These are phyloP conservation scores for Atkinsonella hypoxylon DNA, from an alignment of 2,329 filamentous ascomycete genomes.

Conservation along the genomic window DNA sequence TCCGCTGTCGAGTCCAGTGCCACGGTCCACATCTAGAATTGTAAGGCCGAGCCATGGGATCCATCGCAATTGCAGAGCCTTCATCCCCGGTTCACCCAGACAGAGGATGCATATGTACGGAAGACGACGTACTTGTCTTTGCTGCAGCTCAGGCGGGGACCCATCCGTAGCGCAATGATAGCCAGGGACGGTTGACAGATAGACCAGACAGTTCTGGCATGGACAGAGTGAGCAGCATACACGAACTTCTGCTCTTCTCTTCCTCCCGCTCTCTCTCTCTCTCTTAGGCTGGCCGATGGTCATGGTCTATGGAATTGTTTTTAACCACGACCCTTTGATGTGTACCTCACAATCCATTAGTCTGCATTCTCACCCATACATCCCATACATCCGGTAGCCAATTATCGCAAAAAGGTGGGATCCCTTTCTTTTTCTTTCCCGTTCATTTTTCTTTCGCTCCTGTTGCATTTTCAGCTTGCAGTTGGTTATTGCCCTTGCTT, in stretches of 20 bases:
- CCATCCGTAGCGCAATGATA: too few relatives aligned
- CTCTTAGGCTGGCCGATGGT: background rate
- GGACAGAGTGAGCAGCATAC: too few relatives aligned
- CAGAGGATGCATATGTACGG: too few relatives aligned
- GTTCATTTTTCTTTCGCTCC: background rate
- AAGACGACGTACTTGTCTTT: too few relatives aligned
- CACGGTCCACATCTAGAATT: background rate
- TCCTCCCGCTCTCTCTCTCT: too few relatives aligned
- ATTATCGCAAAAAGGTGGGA: background rate
- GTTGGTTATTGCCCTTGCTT: too few relatives aligned
- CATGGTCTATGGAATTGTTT: background rate
- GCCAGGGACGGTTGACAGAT: too few relatives aligned
- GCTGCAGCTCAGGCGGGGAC: too few relatives aligned
- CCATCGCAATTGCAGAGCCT: background rate
- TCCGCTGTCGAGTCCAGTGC: background rate
- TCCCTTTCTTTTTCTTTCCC: background rate
- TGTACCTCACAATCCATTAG: background rate
- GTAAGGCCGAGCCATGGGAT: background rate
- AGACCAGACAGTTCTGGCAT: too few relatives aligned
- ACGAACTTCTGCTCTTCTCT: too few relatives aligned
- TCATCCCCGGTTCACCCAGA: too few relatives aligned
- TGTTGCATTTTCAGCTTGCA: background rate
- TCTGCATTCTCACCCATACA: background rate
- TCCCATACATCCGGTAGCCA: background rate
- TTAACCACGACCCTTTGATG: background rate